A percentile compares a stretch with the other conserved stretches of the same genome.
These are phyloP conservation scores for Cladorrhinum sp. DNA, from an alignment of 2,329 filamentous ascomycete genomes.

Conservation along the genomic window DNA sequence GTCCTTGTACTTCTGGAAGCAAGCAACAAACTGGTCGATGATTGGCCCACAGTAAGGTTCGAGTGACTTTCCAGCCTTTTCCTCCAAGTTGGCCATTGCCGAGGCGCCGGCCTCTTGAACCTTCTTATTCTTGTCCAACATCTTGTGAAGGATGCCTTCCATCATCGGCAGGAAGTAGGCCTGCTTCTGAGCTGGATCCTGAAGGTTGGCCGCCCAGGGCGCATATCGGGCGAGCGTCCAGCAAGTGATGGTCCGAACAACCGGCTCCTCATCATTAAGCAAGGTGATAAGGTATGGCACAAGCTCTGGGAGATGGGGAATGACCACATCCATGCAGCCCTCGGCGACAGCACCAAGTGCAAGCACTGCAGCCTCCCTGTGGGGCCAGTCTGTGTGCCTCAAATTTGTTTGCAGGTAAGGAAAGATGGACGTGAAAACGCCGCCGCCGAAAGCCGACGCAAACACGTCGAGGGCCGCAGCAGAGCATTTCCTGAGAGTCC, in stretches of 20 bases:
- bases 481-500: conserved; percentile 96
- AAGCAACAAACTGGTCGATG: conserved; percentile 84
- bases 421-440: conserved; percentile 87
- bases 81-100: conserved; percentile 92
- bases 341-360: conserved; percentile 93
- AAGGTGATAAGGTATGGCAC: conserved; percentile 87
- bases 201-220: conserved; percentile 78
- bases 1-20: conserved; percentile 95
- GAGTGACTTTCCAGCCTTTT: conserved; percentile 79
- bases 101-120: conserved; percentile 96
- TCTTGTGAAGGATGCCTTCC: conserved; percentile 89
- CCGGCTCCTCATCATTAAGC: conserved; percentile 78
- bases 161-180: conserved; percentile 93
- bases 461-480: conserved; percentile 93
- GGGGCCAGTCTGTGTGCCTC: conserved; percentile 83
- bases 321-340: conserved; percentile 86
- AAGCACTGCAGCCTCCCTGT: conserved; percentile 89
- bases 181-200: conserved; percentile 63
- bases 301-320: conserved; percentile 84
- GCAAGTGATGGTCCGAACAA: conserved; percentile 94
- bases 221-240: conserved; percentile 96
- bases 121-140: conserved; percentile 97
- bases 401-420: conserved; percentile 91
- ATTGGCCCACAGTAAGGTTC: conserved; percentile 87
- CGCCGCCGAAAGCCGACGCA: conserved; percentile 80